Conservation (phyloP, 2,329 filamentous ascomycete species). For the Phialocephala sp. region DNA sequence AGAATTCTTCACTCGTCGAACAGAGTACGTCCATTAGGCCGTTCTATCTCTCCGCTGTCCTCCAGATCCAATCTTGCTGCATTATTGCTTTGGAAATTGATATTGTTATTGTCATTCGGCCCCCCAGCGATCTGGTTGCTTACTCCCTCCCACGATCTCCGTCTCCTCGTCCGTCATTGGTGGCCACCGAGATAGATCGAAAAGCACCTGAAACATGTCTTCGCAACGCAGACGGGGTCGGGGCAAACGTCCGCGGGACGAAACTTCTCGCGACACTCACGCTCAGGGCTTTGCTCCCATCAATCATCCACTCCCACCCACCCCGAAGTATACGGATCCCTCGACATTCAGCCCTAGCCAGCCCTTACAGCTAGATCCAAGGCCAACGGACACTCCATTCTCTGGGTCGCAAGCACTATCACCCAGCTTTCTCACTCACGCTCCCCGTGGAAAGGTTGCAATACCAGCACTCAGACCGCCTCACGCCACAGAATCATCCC, state of each 20-base stretch:
- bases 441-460: conserved; percentile 34
- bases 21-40: not conserved
- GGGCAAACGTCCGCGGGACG: conserved; percentile 20
- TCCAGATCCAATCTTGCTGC: not conserved
- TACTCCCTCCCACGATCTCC: not conserved
- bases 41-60: not conserved
- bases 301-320: not conserved
- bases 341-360: not conserved
- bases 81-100: not conserved
- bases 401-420: not conserved
- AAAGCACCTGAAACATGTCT: conserved; percentile 13
- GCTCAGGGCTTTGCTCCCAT: not conserved
- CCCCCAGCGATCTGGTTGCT: not conserved
- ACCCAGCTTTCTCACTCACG: not conserved
- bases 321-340: not conserved
- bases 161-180: not conserved
- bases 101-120: not conserved
- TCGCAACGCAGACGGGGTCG: conserved; percentile 18
- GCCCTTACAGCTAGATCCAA: not conserved
- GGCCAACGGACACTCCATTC: not conserved
- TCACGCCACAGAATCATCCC: conserved; percentile 17
- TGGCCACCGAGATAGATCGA: not conserved
- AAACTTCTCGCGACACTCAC: not conserved
- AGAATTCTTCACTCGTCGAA: not conserved
- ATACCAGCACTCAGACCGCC: conserved; percentile 32